Conservation (phyloP, 2,329 filamentous ascomycete species). For the Neonectria ditissima region DNA sequence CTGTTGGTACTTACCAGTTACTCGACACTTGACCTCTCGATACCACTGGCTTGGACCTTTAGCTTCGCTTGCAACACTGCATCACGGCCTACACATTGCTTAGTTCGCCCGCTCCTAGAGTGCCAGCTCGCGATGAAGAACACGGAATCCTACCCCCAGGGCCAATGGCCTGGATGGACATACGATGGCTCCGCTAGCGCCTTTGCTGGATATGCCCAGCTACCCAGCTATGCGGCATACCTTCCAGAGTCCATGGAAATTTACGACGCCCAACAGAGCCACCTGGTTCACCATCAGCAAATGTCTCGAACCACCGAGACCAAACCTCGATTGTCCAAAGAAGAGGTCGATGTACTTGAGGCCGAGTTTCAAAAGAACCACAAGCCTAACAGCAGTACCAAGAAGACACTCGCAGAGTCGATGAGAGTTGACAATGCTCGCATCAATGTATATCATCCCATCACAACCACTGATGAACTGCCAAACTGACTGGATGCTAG, state of each 20-base stretch:
- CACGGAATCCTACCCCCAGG: constrained; percentile 52
- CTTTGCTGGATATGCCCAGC: constrained; percentile 49
- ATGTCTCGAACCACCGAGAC: constrained; percentile 59
- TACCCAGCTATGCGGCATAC: constrained; percentile 51
- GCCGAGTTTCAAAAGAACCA: constrained; percentile 72
- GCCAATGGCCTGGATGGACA: constrained; percentile 52
- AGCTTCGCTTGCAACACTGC: neutral
- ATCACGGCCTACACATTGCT: neutral
- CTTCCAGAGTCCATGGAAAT: constrained; percentile 55
- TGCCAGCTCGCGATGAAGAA: constrained; percentile 38
- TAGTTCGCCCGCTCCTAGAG: constrained; percentile 25
- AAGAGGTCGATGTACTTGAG: constrained; percentile 70
- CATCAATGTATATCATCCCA: constrained; percentile 65
- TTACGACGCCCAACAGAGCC: constrained; percentile 52
- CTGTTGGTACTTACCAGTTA: constrained; percentile 29
- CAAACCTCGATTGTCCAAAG: constrained; percentile 67
- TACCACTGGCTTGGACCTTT: neutral
- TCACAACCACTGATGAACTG: neutral
- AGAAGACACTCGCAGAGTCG: constrained; percentile 70
- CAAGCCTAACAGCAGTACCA: constrained; percentile 72
- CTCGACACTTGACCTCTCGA: constrained; percentile 12
- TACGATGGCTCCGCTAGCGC: constrained; percentile 47
- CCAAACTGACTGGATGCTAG: constrained; percentile 56
- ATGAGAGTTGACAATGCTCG: constrained; percentile 73
- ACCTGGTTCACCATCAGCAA: constrained; percentile 53